Percentiles rank a stretch among this genome's conserved stretches.
Evolutionary conservation across 2,329 filamentous ascomycete genomes (phyloP).

Genomic region (Hortaea sp.): DNA sequence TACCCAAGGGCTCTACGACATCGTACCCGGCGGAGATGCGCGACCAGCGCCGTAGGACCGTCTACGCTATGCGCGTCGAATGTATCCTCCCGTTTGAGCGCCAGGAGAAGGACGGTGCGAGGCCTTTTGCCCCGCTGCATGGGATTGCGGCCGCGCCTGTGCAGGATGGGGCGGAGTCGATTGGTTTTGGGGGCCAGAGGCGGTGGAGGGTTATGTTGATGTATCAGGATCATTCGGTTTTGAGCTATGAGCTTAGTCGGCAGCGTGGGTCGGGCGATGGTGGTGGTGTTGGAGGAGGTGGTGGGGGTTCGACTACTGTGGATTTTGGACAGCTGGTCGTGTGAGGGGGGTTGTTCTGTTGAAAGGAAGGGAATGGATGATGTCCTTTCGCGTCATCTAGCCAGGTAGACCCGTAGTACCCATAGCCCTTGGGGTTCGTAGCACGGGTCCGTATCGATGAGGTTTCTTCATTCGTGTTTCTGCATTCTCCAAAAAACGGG

Average conservation of each 20-base stretch:
- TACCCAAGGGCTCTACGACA: neutral
- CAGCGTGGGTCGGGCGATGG: too few relatives aligned
- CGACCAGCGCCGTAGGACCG: constrained; percentile 11
- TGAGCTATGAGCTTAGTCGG: constrained; percentile 54
- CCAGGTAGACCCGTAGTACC: too few relatives aligned
- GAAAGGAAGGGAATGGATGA: too few relatives aligned
- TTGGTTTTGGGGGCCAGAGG: constrained; percentile 24
- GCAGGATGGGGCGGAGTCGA: constrained; percentile 33
- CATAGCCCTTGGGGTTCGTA: too few relatives aligned
- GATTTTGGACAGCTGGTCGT: too few relatives aligned
- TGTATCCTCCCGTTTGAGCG: constrained; percentile 45
- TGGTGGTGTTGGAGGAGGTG: too few relatives aligned
- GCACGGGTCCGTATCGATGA: too few relatives aligned
- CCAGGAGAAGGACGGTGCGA: constrained; percentile 39
- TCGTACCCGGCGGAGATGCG: constrained; percentile 3
- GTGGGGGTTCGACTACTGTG: too few relatives aligned
- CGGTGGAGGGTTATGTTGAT: constrained; percentile 62
- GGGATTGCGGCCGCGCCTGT: constrained; percentile 60
- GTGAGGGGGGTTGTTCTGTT: too few relatives aligned
- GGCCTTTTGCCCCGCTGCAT: constrained; percentile 45
- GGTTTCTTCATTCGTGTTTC: too few relatives aligned
- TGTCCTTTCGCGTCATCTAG: too few relatives aligned
- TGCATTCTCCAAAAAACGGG: too few relatives aligned
- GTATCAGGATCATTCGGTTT: constrained; percentile 58
- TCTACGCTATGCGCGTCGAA: constrained; percentile 44